phyloP scores from a whole-genome alignment of 345 rosid species.

The Acer campestre region DNA sequence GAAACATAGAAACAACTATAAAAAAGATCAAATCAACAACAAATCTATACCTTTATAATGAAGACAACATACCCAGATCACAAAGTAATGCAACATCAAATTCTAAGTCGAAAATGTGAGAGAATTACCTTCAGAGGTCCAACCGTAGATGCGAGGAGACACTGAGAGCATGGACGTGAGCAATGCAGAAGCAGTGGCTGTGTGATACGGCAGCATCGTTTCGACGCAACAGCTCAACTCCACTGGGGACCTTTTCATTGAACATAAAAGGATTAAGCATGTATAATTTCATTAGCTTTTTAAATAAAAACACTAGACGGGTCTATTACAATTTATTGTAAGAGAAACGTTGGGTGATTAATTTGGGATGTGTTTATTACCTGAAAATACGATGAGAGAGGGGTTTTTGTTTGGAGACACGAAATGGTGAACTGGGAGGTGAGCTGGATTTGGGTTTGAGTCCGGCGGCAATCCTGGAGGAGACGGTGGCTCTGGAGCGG shows the following conservation, averaged over 20 bases:
- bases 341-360: neutral
- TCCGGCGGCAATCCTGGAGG: slow-evolving; percentile 2
- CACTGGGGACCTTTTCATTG: slow-evolving; percentile 61
- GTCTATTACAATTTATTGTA: neutral
- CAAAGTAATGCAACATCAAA: neutral
- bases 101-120: neutral
- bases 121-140: slow-evolving; percentile 66
- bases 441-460: slow-evolving; percentile 38
- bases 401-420: slow-evolving; percentile 47
- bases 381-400: slow-evolving; percentile 62
- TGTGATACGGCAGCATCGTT: slow-evolving; percentile 81
- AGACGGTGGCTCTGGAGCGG: slow-evolving; percentile 37
- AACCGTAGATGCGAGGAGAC: slow-evolving; percentile 54
- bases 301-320: too few relatives aligned
- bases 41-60: neutral
- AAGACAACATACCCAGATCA: neutral
- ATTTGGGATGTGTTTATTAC: slow-evolving; percentile 30
- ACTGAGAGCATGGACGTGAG: slow-evolving; percentile 82
- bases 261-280: slow-evolving; percentile 1
- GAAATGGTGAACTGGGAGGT: slow-evolving; percentile 46
- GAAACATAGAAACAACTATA: neutral
- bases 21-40: neutral
- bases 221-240: slow-evolving; percentile 78
- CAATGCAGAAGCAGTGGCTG: slow-evolving; percentile 85
- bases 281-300: neutral